These are phyloP conservation scores for Gloeopeniophorella convolvens DNA, from an alignment of 768 basidiomycete genomes.

Conservation along the genomic window DNA sequence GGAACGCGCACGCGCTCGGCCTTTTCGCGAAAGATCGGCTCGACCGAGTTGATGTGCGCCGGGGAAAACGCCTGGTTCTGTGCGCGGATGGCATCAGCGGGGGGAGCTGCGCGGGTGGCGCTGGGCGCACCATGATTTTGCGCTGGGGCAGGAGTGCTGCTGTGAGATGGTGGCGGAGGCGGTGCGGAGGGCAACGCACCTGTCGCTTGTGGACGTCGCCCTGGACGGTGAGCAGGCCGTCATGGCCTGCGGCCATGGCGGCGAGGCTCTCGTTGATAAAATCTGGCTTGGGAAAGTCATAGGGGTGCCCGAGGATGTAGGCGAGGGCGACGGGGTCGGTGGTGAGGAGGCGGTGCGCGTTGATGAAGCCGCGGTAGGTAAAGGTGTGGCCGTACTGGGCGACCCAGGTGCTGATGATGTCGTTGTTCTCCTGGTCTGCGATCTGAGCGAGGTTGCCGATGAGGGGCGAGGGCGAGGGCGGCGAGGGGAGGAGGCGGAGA, in stretches of 20 bases:
- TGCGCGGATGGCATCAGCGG: constrained; percentile 11
- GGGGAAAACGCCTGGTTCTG: constrained; percentile 49
- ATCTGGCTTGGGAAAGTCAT: constrained; percentile 58
- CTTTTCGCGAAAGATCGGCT: constrained; percentile 54
- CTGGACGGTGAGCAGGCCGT: constrained; percentile 46
- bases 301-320: constrained; percentile 50
- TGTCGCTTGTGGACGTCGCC: constrained; percentile 53
- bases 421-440: constrained; percentile 53
- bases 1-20: constrained; percentile 38
- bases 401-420: constrained; percentile 42
- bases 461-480: constrained; percentile 41
- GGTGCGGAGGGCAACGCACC: constrained; percentile 26
- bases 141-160: constrained; percentile 30
- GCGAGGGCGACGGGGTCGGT: constrained; percentile 51
- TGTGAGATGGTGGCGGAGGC: neutral
- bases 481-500: constrained; percentile 41
- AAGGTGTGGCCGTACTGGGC: constrained; percentile 42
- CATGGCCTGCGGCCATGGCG: constrained; percentile 43
- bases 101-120: constrained; percentile 19
- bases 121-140: constrained; percentile 41
- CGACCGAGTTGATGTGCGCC: constrained; percentile 41
- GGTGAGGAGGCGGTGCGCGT: constrained; percentile 49
- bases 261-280: constrained; percentile 47
- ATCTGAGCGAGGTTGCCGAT: constrained; percentile 47
- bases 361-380: constrained; percentile 46